Evolutionary conservation across 345 rosid genomes (phyloP).

Genomic region (Syzygium aromaticum): DNA sequence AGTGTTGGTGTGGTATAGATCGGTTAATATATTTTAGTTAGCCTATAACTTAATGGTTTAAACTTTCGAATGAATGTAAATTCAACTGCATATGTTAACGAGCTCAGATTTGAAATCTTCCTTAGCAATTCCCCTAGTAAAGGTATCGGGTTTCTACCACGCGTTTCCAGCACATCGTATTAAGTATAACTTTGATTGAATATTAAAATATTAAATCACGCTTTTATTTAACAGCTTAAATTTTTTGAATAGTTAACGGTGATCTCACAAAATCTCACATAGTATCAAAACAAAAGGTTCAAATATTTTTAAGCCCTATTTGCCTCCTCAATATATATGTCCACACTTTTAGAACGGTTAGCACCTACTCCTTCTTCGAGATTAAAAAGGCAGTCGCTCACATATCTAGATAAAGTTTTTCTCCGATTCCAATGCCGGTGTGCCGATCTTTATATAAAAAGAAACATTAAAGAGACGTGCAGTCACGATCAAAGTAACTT

Average conservation of each 20-base stretch:
- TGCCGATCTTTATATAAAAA: background rate
- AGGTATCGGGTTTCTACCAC: accelerated
- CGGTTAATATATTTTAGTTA: accelerated
- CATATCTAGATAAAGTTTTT: background rate
- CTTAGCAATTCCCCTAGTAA: background rate
- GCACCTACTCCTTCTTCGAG: background rate
- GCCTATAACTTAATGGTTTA: background rate
- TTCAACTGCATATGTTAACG: accelerated
- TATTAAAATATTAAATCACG: no score
- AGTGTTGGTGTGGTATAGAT: no score
- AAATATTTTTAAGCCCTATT: no score
- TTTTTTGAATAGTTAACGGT: no score
- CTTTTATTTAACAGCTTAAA: no score
- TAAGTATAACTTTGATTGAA: background rate
- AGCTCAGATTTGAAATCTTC: background rate
- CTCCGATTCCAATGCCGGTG: background rate
- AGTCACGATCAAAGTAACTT: background rate
- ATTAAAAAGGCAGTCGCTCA: background rate
- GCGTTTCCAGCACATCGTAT: accelerated
- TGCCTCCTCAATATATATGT: no score
- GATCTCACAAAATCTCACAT: no score
- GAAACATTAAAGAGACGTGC: background rate
- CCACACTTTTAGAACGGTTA: no score
- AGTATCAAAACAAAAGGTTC: no score
- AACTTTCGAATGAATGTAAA: background rate